Evolutionary conservation across 805 yeast genomes (phyloP).

Genomic region (Novakomyces olei): DNA sequence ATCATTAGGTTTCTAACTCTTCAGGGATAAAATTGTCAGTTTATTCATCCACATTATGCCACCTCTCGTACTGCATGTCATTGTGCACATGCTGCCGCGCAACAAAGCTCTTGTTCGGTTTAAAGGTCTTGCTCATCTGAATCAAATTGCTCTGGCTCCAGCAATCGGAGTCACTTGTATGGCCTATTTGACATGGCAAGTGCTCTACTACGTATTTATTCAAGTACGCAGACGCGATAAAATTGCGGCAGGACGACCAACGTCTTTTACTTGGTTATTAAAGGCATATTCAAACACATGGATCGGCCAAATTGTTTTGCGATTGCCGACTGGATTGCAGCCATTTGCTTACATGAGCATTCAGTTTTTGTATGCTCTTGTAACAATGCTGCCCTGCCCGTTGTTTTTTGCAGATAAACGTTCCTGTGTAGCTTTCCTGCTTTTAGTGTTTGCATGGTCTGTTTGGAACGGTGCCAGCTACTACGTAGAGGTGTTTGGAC

Average conservation of each 20-base stretch:
- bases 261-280: slow-evolving; percentile 70
- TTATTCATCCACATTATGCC: slow-evolving; percentile 83
- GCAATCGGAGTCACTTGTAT: slow-evolving; percentile 62
- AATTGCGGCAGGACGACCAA: slow-evolving; percentile 65
- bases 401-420: slow-evolving; percentile 56
- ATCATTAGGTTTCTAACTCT: slow-evolving; percentile 12
- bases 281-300: slow-evolving; percentile 34
- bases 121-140: slow-evolving; percentile 53
- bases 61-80: slow-evolving; percentile 65
- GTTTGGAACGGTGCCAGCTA: slow-evolving; percentile 88
- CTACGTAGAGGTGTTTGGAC: slow-evolving; percentile 79
- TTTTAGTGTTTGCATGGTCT: slow-evolving; percentile 55
- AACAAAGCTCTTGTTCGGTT: slow-evolving; percentile 33
- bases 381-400: slow-evolving; percentile 76
- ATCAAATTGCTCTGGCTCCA: slow-evolving; percentile 47
- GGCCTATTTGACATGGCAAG: slow-evolving; percentile 77
- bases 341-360: slow-evolving; percentile 64
- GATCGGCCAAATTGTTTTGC: slow-evolving; percentile 58
- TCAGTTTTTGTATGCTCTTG: slow-evolving; percentile 68
- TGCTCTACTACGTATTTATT: slow-evolving; percentile 72
- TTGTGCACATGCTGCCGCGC: slow-evolving; percentile 52
- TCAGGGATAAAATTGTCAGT: slow-evolving; percentile 78
- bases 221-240: slow-evolving; percentile 58
- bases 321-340: slow-evolving; percentile 69
- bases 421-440: slow-evolving; percentile 45